phyloP scores from a whole-genome alignment of 169 alveolate genomes.

The Babesia gibsoni region DNA sequence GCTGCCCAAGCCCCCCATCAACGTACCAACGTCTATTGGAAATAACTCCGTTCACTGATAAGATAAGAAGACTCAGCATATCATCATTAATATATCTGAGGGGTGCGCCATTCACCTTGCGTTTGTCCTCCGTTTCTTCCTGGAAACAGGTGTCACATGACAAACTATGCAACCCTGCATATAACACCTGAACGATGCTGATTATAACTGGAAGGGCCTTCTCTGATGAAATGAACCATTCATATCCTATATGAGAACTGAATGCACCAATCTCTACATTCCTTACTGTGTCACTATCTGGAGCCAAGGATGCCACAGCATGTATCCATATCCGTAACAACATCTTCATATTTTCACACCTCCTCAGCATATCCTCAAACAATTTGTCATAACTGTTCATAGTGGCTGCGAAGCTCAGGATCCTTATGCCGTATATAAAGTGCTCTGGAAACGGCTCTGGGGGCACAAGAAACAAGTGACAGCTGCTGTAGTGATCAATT shows the following conservation, averaged over 20 bases:
- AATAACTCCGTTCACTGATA: conserved; percentile 18
- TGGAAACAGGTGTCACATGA: conserved; percentile 14
- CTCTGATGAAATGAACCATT: conserved; percentile 30
- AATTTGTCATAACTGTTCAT: not conserved
- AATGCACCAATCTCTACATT: conserved; percentile 47
- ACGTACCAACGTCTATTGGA: not conserved
- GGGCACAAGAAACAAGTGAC: conserved; percentile 42
- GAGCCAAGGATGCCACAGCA: conserved; percentile 16
- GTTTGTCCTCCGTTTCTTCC: conserved; percentile 15
- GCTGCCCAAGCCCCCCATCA: conserved; percentile 9
- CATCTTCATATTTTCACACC: conserved; percentile 1
- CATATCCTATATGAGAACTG: conserved; percentile 42
- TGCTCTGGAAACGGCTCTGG: conserved; percentile 42
- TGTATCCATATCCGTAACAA: conserved; percentile 40
- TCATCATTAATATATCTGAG: conserved; percentile 40
- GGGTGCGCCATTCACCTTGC: conserved; percentile 2
- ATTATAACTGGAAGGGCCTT: conserved; percentile 6
- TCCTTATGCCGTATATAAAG: conserved; percentile 13
- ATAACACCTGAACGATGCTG: not conserved
- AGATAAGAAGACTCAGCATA: conserved; percentile 8
- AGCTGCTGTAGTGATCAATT: not conserved
- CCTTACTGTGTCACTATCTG: conserved; percentile 29
- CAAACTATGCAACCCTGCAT: conserved; percentile 12
- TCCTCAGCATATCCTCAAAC: conserved; percentile 4
- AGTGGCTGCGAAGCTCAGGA: conserved; percentile 11